Conservation (phyloP, 75 land plant species). For the Pinus tabuliformis region DNA sequence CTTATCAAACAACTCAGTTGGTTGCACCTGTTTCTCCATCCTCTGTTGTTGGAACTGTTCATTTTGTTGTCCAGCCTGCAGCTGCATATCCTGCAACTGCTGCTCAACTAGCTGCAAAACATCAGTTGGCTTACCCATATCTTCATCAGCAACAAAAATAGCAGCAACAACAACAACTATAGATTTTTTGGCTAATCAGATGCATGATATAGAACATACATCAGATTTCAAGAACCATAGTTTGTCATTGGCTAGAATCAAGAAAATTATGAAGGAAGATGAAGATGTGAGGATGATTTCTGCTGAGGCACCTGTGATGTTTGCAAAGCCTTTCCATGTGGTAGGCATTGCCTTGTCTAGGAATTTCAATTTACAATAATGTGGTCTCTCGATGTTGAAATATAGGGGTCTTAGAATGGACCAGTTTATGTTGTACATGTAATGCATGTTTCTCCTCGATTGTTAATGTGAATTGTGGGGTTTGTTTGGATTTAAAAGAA, state of each 20-base stretch:
- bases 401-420: too few species aligned
- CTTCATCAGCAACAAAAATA: conserved; percentile 75
- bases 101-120: conserved; percentile 31
- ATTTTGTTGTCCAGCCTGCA: conserved; percentile 26
- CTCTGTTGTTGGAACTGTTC: conserved; percentile 16
- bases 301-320: conserved; percentile 80
- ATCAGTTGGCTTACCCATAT: conserved; percentile 59
- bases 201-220: conserved; percentile 70
- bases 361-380: too few species aligned
- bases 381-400: too few species aligned
- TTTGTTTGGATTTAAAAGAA: too few species aligned
- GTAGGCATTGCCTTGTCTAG: too few species aligned
- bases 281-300: conserved; percentile 85
- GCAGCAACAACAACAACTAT: conserved; percentile 73
- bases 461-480: too few species aligned
- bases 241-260: conserved; percentile 74
- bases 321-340: too few species aligned
- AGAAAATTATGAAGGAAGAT: conserved; percentile 87
- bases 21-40: conserved; percentile 29
- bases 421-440: too few species aligned
- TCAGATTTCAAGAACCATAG: conserved; percentile 77
- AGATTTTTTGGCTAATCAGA: conserved; percentile 64
- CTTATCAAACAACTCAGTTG: conserved; percentile 40
- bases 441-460: too few species aligned
- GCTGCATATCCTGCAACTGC: conserved; percentile 19